Percentiles rank a stretch among this genome's conserved stretches.
phyloP scores from a whole-genome alignment of 441 rosid genomes.

The Pelargonium citronellum region DNA sequence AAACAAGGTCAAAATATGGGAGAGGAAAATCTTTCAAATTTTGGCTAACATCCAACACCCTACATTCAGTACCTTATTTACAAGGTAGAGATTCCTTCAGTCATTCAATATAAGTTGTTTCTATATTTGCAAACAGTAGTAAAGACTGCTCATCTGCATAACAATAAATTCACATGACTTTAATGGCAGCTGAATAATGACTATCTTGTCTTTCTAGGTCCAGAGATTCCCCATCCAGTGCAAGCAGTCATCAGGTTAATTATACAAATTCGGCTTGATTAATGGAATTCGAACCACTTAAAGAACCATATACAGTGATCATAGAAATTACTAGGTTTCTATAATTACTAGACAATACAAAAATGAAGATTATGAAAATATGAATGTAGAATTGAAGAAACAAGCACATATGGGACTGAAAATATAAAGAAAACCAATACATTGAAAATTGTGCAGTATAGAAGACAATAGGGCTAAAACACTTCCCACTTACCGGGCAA shows the following conservation, averaged over 20 bases:
- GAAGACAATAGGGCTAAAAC: background rate
- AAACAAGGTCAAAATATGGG: background rate
- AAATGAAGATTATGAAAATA: background rate
- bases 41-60: background rate
- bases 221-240: background rate
- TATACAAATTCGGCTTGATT: no score
- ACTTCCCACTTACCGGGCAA: constrained; percentile 65
- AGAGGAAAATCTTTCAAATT: background rate
- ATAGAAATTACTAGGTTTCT: background rate
- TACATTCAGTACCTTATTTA: no score
- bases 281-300: background rate
- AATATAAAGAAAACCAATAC: background rate
- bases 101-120: background rate
- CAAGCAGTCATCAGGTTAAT: background rate
- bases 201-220: background rate
- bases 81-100: no score
- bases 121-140: background rate
- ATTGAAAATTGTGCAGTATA: background rate
- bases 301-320: background rate
- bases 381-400: background rate
- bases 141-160: background rate
- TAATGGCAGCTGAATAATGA: background rate
- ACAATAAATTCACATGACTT: background rate
- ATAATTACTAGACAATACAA: background rate
- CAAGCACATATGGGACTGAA: background rate